phyloP scores from a whole-genome alignment of 2,329 filamentous ascomycete genomes.

The Paracorniculantispora psalliotae region DNA sequence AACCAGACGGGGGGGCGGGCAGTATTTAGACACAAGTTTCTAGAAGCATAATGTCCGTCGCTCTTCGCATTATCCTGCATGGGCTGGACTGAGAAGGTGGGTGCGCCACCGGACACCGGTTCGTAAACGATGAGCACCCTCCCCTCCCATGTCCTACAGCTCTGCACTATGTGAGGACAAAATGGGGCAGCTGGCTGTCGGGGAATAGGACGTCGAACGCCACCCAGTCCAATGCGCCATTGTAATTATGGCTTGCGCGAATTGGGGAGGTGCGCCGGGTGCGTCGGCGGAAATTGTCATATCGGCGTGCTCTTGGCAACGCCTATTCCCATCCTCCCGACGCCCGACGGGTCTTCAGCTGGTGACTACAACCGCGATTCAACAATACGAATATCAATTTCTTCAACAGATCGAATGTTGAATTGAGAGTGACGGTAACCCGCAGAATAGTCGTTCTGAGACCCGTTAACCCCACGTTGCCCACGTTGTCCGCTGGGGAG shows the following conservation, averaged over 20 bases:
- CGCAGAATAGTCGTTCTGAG: not conserved
- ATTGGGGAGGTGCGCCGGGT: not conserved
- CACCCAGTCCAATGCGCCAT: not conserved
- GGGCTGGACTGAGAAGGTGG: not conserved
- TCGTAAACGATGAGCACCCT: not conserved
- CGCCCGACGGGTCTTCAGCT: not conserved
- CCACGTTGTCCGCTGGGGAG: not conserved
- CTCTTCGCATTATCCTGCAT: not conserved
- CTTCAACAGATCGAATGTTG: not conserved
- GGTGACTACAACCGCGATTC: not conserved
- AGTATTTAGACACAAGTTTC: constrained; percentile 9
- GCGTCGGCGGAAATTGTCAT: constrained; percentile 4
- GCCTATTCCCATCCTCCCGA: not conserved
- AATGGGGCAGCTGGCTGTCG: constrained; percentile 2
- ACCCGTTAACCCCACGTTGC: not conserved
- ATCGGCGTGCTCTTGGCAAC: not conserved
- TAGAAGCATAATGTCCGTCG: not conserved
- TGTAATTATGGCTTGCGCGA: not conserved
- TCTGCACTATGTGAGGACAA: not conserved
- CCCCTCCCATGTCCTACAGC: not conserved
- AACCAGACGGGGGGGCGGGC: not conserved
- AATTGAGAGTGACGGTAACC: not conserved
- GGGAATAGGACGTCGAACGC: not conserved
- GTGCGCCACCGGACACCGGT: constrained; percentile 6
- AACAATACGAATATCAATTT: not conserved